These are phyloP conservation scores for Globisporangium nagaii DNA, from an alignment of 352 stramenopile species.

Conservation along the genomic window DNA sequence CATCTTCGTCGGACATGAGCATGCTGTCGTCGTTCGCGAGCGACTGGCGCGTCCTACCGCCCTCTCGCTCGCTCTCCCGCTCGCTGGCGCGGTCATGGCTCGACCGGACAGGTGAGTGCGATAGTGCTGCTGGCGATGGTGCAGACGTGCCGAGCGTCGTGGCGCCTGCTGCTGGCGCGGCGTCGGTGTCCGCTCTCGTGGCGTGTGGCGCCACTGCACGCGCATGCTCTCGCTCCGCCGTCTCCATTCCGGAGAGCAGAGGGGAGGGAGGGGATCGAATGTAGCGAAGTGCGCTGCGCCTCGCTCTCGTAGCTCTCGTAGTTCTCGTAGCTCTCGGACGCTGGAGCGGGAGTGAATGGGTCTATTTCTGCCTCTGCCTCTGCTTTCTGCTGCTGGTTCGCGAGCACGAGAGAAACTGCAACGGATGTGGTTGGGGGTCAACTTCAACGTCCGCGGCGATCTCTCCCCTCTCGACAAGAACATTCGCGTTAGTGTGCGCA, in stretches of 20 bases:
- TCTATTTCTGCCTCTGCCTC: not conserved
- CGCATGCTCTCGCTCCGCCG: not conserved
- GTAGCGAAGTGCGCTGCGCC: not conserved
- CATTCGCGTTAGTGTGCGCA: too few relatives aligned
- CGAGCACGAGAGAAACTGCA: not conserved
- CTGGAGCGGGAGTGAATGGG: too few relatives aligned
- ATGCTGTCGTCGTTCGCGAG: conserved; percentile 43
- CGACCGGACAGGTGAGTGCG: conserved; percentile 4
- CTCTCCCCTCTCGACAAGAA: not conserved
- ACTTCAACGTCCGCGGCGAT: not conserved
- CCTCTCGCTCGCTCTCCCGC: conserved; percentile 3
- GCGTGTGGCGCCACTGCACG: too few relatives aligned
- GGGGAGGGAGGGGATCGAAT: not conserved
- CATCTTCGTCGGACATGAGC: conserved; percentile 55
- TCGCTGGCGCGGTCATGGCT: not conserved
- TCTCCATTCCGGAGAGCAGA: not conserved
- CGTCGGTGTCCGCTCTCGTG: not conserved
- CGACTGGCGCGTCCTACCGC: conserved; percentile 2
- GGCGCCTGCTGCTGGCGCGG: not conserved
- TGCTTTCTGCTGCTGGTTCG: not conserved
- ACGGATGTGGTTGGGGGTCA: not conserved
- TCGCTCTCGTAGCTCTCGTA: not conserved
- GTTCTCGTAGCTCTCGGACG: too few relatives aligned
- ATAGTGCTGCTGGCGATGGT: not conserved
- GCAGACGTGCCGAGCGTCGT: not conserved